A percentile compares a stretch with the other conserved stretches of the same genome.
Conservation (phyloP, 202 grass and related monocot genomes). For the Hordeum pubiflorum region DNA sequence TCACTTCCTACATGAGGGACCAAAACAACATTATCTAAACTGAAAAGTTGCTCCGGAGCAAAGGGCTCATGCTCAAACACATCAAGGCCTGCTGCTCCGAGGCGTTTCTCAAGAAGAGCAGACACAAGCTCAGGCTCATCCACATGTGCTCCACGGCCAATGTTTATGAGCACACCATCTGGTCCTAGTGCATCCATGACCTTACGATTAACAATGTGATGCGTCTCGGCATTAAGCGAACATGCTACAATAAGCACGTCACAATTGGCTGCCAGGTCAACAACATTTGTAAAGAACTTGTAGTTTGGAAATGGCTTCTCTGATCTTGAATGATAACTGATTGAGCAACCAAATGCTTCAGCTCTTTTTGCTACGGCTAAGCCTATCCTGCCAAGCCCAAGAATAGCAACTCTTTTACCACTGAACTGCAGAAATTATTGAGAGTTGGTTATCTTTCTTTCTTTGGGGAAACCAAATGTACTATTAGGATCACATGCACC, state of each 20-base stretch:
- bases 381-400: constrained; percentile 89
- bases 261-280: constrained; percentile 67
- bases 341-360: constrained; percentile 65
- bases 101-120: constrained; percentile 50
- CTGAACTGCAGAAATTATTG: constrained; percentile 59
- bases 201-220: constrained; percentile 48
- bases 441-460: neutral
- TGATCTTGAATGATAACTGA: constrained; percentile 76
- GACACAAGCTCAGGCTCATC: constrained; percentile 77
- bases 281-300: constrained; percentile 36
- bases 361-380: constrained; percentile 69
- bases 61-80: constrained; percentile 72
- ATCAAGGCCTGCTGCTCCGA: constrained; percentile 75
- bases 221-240: constrained; percentile 43
- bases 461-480: neutral
- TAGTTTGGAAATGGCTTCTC: constrained; percentile 59
- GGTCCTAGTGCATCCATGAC: constrained; percentile 67
- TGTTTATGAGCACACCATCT: constrained; percentile 69
- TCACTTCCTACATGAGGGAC: constrained; percentile 80
- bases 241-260: constrained; percentile 67
- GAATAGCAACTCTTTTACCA: constrained; percentile 81
- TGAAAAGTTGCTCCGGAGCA: constrained; percentile 41
- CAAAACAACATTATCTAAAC: constrained; percentile 57
- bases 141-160: constrained; percentile 68
- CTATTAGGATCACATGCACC: neutral